Percentiles rank a stretch among this genome's conserved stretches.
phyloP scores from a whole-genome alignment of 2,329 filamentous ascomycete species.

The Colletotrichum musae region DNA sequence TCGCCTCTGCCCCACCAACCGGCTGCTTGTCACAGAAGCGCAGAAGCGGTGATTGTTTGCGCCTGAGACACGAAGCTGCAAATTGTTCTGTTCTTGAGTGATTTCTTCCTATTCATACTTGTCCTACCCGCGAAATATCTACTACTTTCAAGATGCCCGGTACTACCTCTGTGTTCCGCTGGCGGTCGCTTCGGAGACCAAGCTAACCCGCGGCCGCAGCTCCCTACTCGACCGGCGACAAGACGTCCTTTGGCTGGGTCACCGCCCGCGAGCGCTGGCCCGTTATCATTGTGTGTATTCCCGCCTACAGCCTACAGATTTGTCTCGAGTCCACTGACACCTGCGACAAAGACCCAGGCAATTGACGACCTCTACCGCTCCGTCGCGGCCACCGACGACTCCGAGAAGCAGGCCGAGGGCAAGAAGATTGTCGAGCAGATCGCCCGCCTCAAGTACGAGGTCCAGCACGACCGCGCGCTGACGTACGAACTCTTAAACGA shows the following conservation, averaged over 20 bases:
- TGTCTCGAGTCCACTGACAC: conserved; percentile 41
- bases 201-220: conserved; percentile 62
- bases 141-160: conserved; percentile 32
- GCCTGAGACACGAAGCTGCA: conserved; percentile 24
- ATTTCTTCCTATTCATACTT: background rate
- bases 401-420: conserved; percentile 81
- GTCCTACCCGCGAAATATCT: no score
- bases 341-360: conserved; percentile 79
- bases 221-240: conserved; percentile 84
- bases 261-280: conserved; percentile 94
- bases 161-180: background rate
- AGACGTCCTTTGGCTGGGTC: conserved; percentile 86
- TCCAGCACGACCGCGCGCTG: conserved; percentile 88
- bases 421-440: conserved; percentile 88
- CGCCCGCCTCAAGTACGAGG: conserved; percentile 90
- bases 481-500: conserved; percentile 68
- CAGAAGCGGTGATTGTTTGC: conserved; percentile 21
- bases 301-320: background rate
- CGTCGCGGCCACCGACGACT: conserved; percentile 70
- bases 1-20: conserved; percentile 32
- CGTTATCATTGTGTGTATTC: conserved; percentile 81
- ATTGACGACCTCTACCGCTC: conserved; percentile 95
- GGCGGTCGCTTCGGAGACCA: background rate
- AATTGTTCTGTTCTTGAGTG: background rate
- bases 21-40: conserved; percentile 30